Conservation (phyloP, 148 eudicot species). For the Nepenthes mirabilis region DNA sequence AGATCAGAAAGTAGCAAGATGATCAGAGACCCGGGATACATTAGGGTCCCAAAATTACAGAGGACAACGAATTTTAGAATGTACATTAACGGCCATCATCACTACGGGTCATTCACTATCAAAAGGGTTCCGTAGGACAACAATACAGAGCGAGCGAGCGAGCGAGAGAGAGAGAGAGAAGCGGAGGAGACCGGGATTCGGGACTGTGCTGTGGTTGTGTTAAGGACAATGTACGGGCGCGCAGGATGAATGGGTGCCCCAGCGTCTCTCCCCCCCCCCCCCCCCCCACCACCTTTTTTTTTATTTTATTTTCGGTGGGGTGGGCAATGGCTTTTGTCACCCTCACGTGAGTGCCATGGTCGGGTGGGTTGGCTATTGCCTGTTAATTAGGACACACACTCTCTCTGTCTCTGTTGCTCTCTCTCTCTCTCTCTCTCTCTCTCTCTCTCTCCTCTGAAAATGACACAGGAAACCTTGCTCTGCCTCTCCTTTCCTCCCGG, state of each 20-base stretch:
- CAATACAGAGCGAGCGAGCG: conserved; percentile 4
- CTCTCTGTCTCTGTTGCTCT: background rate
- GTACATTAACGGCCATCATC: conserved; percentile 30
- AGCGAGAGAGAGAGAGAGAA: conserved; percentile 9
- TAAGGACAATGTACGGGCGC: conserved; percentile 7
- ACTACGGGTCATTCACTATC: conserved; percentile 7
- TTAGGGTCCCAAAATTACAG: conserved; percentile 10
- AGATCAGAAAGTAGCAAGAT: conserved; percentile 28
- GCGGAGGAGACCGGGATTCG: conserved; percentile 3
- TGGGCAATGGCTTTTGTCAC: conserved; percentile 28
- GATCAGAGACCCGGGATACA: conserved; percentile 14
- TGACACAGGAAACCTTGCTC: too few relatives aligned
- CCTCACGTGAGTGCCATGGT: conserved; percentile 40
- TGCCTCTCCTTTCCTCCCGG: too few relatives aligned
- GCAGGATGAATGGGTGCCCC: conserved; percentile 7
- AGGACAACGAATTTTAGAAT: conserved; percentile 7
- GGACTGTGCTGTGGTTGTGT: conserved; percentile 8
- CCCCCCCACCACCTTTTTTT: background rate
- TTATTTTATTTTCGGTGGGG: background rate
- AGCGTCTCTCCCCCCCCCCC: background rate
- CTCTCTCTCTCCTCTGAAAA: background rate
- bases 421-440: background rate
- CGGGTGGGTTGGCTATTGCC: conserved; percentile 9
- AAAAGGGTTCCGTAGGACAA: too few relatives aligned
- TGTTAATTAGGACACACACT: background rate